Conservation (phyloP, 441 rosid species). For the Eutrema salsugineum region DNA sequence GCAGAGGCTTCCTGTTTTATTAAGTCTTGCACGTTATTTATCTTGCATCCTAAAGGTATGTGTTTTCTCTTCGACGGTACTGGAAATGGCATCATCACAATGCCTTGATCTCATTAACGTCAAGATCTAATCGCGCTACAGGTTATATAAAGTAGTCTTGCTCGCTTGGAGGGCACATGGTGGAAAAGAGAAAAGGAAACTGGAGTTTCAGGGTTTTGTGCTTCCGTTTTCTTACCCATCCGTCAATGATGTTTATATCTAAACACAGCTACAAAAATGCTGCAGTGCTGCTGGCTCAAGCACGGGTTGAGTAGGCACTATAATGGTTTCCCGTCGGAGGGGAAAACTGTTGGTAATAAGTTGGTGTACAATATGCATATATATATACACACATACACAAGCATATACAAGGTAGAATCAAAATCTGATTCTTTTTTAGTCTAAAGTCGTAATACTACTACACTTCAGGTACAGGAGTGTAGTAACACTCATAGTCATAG, state of each 20-base stretch:
- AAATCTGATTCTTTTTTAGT: slow-evolving; percentile 72
- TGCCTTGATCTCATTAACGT: neutral
- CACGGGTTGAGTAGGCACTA: slow-evolving; percentile 44
- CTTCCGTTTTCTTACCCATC: slow-evolving; percentile 40
- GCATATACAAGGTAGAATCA: slow-evolving; percentile 56
- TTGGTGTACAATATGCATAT: slow-evolving; percentile 28
- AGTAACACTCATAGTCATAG: slow-evolving; percentile 54
- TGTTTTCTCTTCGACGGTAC: neutral
- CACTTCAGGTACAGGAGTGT: slow-evolving; percentile 57
- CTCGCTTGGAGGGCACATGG: slow-evolving; percentile 45
- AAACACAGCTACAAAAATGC: slow-evolving; percentile 27
- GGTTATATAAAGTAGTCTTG: slow-evolving; percentile 68
- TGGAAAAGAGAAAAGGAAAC: slow-evolving; percentile 32
- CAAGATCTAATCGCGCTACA: slow-evolving; percentile 20
- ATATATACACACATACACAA: slow-evolving; percentile 22
- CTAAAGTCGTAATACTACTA: slow-evolving; percentile 10
- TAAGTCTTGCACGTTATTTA: slow-evolving; percentile 79
- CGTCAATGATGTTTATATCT: slow-evolving; percentile 37
- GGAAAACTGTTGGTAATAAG: slow-evolving; percentile 41
- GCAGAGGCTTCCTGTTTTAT: slow-evolving; percentile 61
- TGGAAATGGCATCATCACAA: neutral
- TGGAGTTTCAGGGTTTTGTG: slow-evolving; percentile 31
- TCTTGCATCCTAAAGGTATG: slow-evolving; percentile 86
- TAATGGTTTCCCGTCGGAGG: slow-evolving; percentile 43
- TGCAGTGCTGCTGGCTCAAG: slow-evolving; percentile 31